Conservation (phyloP, 805 yeast genomes). For the Hanseniaspora lachancei region DNA sequence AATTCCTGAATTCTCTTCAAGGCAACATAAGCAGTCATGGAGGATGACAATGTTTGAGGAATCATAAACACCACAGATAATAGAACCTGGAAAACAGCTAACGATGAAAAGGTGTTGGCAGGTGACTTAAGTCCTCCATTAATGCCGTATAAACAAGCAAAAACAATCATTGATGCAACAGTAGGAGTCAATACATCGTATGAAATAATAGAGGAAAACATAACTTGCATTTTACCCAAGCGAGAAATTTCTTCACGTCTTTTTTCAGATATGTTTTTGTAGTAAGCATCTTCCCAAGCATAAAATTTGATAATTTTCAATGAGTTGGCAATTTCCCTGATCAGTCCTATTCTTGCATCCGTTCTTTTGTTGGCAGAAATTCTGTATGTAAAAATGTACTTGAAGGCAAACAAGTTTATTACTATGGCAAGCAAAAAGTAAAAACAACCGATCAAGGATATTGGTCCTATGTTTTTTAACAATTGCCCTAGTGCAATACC, state of each 20-base stretch:
- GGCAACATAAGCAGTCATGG: constrained; percentile 42
- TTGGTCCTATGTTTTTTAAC: constrained; percentile 50
- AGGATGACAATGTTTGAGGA: constrained; percentile 47
- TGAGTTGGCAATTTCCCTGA: constrained; percentile 45
- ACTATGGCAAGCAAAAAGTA: constrained; percentile 32
- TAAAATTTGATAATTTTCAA: constrained; percentile 63
- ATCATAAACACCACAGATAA: constrained; percentile 43
- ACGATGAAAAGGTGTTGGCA: constrained; percentile 50
- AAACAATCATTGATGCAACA: constrained; percentile 44
- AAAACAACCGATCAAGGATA: constrained; percentile 53
- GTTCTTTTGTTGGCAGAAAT: constrained; percentile 39
- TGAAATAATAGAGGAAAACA: constrained; percentile 43
- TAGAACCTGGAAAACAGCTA: constrained; percentile 45
- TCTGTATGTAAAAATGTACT: constrained; percentile 35
- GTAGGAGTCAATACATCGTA: constrained; percentile 38
- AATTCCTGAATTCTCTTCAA: constrained; percentile 35
- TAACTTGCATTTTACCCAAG: constrained; percentile 43
- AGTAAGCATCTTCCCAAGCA: constrained; percentile 76
- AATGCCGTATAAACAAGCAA: constrained; percentile 31
- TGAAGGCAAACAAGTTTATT: constrained; percentile 32
- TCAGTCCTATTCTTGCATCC: constrained; percentile 45
- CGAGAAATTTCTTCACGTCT: constrained; percentile 46
- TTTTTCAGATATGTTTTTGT: constrained; percentile 34
- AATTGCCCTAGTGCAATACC: constrained; percentile 46
- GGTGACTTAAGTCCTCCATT: constrained; percentile 31